phyloP scores from a whole-genome alignment of 2,329 filamentous ascomycete species.

The Cordyceps cicadae region DNA sequence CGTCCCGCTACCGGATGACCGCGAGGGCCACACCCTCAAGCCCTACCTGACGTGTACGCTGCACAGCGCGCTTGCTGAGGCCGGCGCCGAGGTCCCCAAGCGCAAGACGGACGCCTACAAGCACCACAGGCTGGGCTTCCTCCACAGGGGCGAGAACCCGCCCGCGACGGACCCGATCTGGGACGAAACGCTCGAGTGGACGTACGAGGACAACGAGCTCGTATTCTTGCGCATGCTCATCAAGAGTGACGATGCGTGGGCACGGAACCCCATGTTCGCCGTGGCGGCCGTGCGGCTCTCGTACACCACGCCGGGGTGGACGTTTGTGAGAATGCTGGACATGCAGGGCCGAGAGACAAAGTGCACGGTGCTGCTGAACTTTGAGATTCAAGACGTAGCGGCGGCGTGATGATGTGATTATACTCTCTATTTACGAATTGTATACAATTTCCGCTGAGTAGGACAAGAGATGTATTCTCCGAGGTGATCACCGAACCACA shows the following conservation, averaged over 20 bases:
- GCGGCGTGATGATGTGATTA: neutral
- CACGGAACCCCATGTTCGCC: slow-evolving; percentile 51
- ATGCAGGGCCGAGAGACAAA: slow-evolving; percentile 55
- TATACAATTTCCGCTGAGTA: neutral
- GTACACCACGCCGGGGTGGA: slow-evolving; percentile 51
- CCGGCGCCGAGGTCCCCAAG: slow-evolving; percentile 39
- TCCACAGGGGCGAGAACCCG: slow-evolving; percentile 51
- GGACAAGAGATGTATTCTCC: neutral
- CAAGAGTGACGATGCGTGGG: slow-evolving; percentile 58
- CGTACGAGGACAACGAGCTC: slow-evolving; percentile 59
- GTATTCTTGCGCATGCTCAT: slow-evolving; percentile 56
- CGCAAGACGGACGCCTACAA: slow-evolving; percentile 54
- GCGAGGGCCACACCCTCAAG: slow-evolving; percentile 45
- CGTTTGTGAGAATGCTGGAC: slow-evolving; percentile 57
- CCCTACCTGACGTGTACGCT: slow-evolving; percentile 60
- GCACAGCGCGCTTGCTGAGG: slow-evolving; percentile 46
- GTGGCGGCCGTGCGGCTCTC: slow-evolving; percentile 51
- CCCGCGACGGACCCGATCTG: slow-evolving; percentile 53
- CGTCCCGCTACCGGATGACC: slow-evolving; percentile 45
- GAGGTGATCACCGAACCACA: neutral
- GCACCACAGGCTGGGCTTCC: slow-evolving; percentile 46
- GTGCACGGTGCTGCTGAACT: slow-evolving; percentile 53
- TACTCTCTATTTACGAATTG: neutral
- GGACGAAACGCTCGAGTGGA: slow-evolving; percentile 60
- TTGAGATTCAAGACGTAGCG: slow-evolving; percentile 41